A percentile compares a stretch with the other conserved stretches of the same genome.
phyloP scores from a whole-genome alignment of 1,284 basidiomycete genomes.

The Austroboletus novae-zelandiae region DNA sequence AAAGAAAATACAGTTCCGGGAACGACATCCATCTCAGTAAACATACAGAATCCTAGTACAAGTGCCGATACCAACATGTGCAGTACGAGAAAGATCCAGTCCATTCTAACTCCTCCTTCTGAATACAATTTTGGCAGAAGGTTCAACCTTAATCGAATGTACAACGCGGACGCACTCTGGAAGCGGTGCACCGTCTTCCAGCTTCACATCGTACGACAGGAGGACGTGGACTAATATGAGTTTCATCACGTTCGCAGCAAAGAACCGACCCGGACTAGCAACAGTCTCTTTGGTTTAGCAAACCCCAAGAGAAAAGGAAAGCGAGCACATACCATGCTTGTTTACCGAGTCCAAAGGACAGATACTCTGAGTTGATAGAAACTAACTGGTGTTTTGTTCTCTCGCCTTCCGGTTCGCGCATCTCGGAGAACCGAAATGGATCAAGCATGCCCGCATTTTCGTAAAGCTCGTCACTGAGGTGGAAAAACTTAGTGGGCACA shows the following conservation, averaged over 20 bases:
- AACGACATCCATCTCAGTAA: no score
- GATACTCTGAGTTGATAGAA: slow-evolving; percentile 11
- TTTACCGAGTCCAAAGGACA: slow-evolving; percentile 19
- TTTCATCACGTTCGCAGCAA: neutral
- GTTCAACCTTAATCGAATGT: neutral
- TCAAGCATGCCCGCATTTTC: slow-evolving; percentile 29
- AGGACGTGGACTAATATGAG: neutral
- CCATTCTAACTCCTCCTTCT: neutral
- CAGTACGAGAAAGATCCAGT: no score
- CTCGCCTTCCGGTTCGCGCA: slow-evolving; percentile 14
- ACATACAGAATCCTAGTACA: no score
- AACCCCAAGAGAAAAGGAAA: neutral
- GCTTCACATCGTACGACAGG: no score
- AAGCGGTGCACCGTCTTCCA: neutral
- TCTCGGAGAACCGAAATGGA: slow-evolving; percentile 32
- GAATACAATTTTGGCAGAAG: neutral
- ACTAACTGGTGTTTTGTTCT: slow-evolving; percentile 18
- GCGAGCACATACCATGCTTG: slow-evolving; percentile 14
- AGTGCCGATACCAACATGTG: no score
- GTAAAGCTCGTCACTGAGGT: slow-evolving; percentile 29
- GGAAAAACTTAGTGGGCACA: slow-evolving; percentile 22
- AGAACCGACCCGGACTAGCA: neutral
- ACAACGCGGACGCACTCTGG: neutral
- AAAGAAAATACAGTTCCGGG: no score
- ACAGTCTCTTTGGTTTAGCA: neutral